A percentile compares a stretch with the other conserved stretches of the same genome.
These are phyloP conservation scores for Coemansia sp. DNA, from an alignment of 192 early-diverging fungal genomes.

Conservation along the genomic window DNA sequence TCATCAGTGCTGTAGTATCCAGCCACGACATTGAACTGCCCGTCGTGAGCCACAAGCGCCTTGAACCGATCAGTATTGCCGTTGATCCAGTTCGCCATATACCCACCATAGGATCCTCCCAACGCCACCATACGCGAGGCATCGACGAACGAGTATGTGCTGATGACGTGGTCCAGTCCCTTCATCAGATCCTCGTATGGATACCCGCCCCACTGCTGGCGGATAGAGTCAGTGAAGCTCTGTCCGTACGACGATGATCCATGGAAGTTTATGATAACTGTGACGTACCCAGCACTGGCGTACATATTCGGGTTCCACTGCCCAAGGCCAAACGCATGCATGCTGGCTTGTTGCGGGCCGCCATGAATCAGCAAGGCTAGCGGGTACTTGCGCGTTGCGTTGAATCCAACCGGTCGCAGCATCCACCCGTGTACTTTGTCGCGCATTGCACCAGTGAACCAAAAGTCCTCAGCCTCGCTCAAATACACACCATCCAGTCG, in stretches of 20 bases:
- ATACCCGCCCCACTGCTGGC: slow-evolving; percentile 69
- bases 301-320: slow-evolving; percentile 76
- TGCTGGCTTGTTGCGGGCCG: slow-evolving; percentile 65
- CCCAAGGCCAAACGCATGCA: slow-evolving; percentile 49
- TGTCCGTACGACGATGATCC: slow-evolving; percentile 80
- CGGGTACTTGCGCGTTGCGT: slow-evolving; percentile 59
- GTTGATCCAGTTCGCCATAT: slow-evolving; percentile 86
- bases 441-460: slow-evolving; percentile 61
- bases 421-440: slow-evolving; percentile 41
- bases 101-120: slow-evolving; percentile 82
- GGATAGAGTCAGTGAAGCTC: slow-evolving; percentile 67
- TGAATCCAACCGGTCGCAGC: slow-evolving; percentile 43
- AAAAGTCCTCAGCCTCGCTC: slow-evolving; percentile 61
- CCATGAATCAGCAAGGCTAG: slow-evolving; percentile 76
- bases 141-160: slow-evolving; percentile 60
- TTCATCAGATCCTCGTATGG: slow-evolving; percentile 73
- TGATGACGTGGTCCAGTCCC: slow-evolving; percentile 66
- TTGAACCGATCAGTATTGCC: slow-evolving; percentile 71
- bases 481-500: slow-evolving; percentile 41
- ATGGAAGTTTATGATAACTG: slow-evolving; percentile 69
- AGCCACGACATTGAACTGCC: slow-evolving; percentile 64
- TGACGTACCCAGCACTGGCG: slow-evolving; percentile 65
- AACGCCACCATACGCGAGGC: slow-evolving; percentile 59
- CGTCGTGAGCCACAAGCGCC: slow-evolving; percentile 73
- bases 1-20: slow-evolving; percentile 77